Conservation (phyloP, 1,284 basidiomycete genomes). For the Cutaneotrichosporon arboriforme region DNA sequence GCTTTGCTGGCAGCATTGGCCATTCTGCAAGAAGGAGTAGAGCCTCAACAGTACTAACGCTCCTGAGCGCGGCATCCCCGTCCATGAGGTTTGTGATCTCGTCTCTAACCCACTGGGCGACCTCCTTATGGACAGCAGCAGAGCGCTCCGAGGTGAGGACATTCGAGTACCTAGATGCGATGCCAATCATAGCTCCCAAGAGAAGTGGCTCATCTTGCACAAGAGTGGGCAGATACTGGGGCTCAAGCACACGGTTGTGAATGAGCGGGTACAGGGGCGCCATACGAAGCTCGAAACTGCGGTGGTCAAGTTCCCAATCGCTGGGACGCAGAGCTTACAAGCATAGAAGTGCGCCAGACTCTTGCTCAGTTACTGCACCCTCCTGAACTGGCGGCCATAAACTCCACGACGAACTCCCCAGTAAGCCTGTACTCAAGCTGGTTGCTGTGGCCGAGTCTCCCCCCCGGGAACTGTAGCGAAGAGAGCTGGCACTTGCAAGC, state of each 20-base stretch:
- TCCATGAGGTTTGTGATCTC: constrained; percentile 9
- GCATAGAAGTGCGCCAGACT: constrained; percentile 5
- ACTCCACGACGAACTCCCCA: not conserved
- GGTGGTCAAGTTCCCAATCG: not conserved
- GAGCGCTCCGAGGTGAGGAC: constrained; percentile 5
- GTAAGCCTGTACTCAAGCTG: not conserved
- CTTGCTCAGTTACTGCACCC: constrained; percentile 7
- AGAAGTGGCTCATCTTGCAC: constrained; percentile 10
- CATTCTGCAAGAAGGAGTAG: constrained; percentile 14
- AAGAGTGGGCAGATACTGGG: constrained; percentile 9
- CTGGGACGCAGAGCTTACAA: constrained; percentile 1
- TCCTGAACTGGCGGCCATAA: constrained; percentile 4
- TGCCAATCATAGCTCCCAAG: constrained; percentile 12
- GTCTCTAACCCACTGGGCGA: constrained; percentile 11
- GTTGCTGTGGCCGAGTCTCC: no score
- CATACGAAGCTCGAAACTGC: constrained; percentile 15
- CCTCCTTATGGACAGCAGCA: not conserved
- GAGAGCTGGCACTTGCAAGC: constrained; percentile 7
- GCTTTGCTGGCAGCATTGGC: constrained; percentile 10
- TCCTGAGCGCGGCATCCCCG: constrained; percentile 9
- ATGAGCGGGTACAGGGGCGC: constrained; percentile 15
- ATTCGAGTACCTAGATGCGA: constrained; percentile 12
- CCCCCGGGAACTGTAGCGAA: constrained; percentile 3
- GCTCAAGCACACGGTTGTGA: constrained; percentile 9
- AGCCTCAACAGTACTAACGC: constrained; percentile 11